Percentiles rank a stretch among this genome's conserved stretches.
Conservation (phyloP, 805 yeast species). For the Schizosaccharomyces cryophilus region DNA sequence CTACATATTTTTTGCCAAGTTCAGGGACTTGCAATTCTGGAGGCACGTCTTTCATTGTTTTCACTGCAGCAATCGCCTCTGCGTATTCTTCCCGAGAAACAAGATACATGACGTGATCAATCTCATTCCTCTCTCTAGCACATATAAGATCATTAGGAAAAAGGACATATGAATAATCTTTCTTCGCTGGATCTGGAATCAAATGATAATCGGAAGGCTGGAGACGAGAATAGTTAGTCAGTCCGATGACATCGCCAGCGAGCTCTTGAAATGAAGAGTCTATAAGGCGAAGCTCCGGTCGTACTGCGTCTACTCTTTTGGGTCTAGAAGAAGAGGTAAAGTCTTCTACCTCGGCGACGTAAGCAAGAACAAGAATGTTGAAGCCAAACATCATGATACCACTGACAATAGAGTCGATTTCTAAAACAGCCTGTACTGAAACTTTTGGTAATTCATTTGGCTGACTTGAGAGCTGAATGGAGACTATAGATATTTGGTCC, state of each 20-base stretch:
- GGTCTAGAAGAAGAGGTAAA: constrained; percentile 6
- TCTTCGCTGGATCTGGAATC: constrained; percentile 11
- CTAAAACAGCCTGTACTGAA: constrained; percentile 17
- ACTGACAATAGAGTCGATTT: constrained; percentile 30
- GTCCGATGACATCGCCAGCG: constrained; percentile 53
- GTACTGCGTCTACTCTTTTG: constrained; percentile 13
- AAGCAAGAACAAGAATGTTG: constrained; percentile 39
- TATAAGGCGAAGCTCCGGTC: constrained; percentile 56
- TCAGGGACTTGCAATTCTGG: constrained; percentile 40
- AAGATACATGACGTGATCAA: constrained; percentile 56
- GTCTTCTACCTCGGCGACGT: constrained; percentile 17
- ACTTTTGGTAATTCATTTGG: not conserved
- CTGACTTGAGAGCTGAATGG: constrained; percentile 4
- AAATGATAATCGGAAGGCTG: constrained; percentile 66
- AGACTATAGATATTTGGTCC: constrained; percentile 29
- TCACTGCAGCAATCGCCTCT: constrained; percentile 63
- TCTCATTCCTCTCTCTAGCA: constrained; percentile 42
- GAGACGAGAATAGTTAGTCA: constrained; percentile 30
- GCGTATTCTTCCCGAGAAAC: constrained; percentile 25
- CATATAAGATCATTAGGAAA: constrained; percentile 64
- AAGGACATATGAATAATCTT: constrained; percentile 33
- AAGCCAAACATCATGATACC: constrained; percentile 60
- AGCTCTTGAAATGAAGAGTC: constrained; percentile 49
- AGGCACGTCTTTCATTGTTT: constrained; percentile 24
- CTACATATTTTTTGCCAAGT: constrained; percentile 9